Percentiles rank a stretch among this genome's conserved stretches.
phyloP scores from a whole-genome alignment of 2,329 filamentous ascomycete genomes.

The Talaromyces pinophilus region DNA sequence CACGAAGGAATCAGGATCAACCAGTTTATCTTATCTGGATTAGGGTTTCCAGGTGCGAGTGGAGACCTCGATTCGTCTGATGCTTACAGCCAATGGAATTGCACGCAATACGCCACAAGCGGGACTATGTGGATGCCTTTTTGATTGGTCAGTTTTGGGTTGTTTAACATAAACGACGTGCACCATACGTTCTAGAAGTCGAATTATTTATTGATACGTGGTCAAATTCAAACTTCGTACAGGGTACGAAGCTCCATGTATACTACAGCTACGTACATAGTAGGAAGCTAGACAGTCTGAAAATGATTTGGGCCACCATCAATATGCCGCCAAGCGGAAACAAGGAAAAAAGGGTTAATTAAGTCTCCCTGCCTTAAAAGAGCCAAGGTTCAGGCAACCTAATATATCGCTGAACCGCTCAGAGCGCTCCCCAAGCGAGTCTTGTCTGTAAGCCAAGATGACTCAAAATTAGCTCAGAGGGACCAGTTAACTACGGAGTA shows the following conservation, averaged over 20 bases:
- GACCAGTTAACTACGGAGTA: no score
- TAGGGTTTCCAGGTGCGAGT: constrained; percentile 4
- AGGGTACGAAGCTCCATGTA: background rate
- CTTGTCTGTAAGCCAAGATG: constrained; percentile 2
- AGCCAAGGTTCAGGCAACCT: constrained; percentile 1
- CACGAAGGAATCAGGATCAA: background rate
- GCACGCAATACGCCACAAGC: background rate
- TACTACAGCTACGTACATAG: background rate
- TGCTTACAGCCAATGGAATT: background rate
- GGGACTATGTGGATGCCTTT: background rate
- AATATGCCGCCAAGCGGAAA: background rate
- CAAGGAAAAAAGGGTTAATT: background rate
- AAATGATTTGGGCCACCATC: background rate
- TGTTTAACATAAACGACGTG: background rate
- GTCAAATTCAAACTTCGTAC: background rate
- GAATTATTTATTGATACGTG: background rate
- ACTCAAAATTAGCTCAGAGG: background rate
- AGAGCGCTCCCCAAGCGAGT: constrained; percentile 17
- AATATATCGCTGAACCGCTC: constrained; percentile 5
- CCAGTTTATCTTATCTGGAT: constrained; percentile 9
- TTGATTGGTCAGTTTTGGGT: background rate
- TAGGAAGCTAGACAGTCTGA: background rate
- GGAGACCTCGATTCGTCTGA: background rate
- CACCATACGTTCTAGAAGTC: background rate
- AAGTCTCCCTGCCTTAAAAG: background rate